These are phyloP conservation scores for Colletotrichum sp. DNA, from an alignment of 2,329 filamentous ascomycete species.

Conservation along the genomic window DNA sequence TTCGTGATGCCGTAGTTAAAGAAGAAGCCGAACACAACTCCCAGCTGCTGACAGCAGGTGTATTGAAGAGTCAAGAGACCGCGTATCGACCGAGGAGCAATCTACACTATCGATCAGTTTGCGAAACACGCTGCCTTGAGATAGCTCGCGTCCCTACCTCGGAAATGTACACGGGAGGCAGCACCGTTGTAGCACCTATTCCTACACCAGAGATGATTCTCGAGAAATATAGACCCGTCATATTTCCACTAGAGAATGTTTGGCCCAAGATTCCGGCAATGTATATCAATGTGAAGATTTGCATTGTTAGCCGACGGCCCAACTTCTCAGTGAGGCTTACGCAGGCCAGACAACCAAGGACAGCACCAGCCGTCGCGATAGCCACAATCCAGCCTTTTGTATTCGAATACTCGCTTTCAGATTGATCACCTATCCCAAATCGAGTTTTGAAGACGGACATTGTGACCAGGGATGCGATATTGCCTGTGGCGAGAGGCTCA, in stretches of 20 bases:
- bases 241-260: conserved; percentile 30
- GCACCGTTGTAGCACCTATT: conserved; percentile 29
- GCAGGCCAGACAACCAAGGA: conserved; percentile 31
- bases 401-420: conserved; percentile 29
- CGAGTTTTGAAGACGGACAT: conserved; percentile 30
- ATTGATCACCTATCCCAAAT: conserved; percentile 26
- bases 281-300: conserved; percentile 35
- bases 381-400: conserved; percentile 37
- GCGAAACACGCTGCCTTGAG: neutral
- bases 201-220: conserved; percentile 30
- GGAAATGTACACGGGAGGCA: conserved; percentile 32
- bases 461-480: conserved; percentile 33
- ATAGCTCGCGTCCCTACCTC: conserved; percentile 17
- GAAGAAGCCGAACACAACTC: conserved; percentile 38
- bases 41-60: conserved; percentile 36
- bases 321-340: conserved; percentile 28
- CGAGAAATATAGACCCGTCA: conserved; percentile 27
- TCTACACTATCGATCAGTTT: conserved; percentile 9
- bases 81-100: conserved; percentile 31
- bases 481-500: conserved; percentile 22
- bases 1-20: conserved; percentile 39
- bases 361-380: conserved; percentile 33
- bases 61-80: conserved; percentile 36
- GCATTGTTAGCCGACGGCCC: conserved; percentile 26
- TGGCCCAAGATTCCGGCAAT: conserved; percentile 40